Evolutionary conservation across 2,329 filamentous ascomycete genomes (phyloP), one percentile per base, ranked within the genome.

Genomic region (Leptographium lundbergii): DNA sequence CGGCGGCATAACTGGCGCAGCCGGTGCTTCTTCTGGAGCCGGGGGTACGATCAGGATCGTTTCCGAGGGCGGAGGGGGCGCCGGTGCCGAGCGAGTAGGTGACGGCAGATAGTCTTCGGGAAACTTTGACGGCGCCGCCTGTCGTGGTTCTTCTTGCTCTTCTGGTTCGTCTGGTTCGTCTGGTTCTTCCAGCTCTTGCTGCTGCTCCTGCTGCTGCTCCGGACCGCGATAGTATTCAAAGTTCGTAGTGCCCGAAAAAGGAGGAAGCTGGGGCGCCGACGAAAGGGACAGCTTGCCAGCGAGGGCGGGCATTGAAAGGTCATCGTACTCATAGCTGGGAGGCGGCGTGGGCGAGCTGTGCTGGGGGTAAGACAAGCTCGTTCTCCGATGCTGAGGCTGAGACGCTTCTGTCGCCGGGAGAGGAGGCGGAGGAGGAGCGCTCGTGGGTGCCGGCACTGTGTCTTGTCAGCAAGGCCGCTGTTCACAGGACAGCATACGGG

Each of bases 271-370:
- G 6, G 47, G 47, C 14, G 47, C 22, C 47, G 47, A 48, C 9
- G 45, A 50, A 5, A 25, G 47, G 14, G 22, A 50, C 10, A 25
- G 47, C 22, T 27, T 14, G 10, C 25, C 22, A 13, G 27, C 24
- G 22, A 17, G 2, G 47, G 10, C 29, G 7, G 50, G 11, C 29
- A 54, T 4, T 19, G 51, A 13, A 9, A 51, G 36, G 51, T 57
- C 47, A 55, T 52, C n/a, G 57, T 59, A 34, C 32, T 34, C 32
- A 34, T 34, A 52, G 56, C 42, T 56, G 19, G 57, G 59, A 25
- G 59, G 56, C 29, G 47, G 61, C n/a, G 61, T 39, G 27, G 56
- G 52, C n/a, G 34, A 14, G 52, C 32, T 54, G 10, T 2, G 9
- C 10, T 54, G n/a, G 7, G n/a, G 19, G 19, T 13, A 24, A 32